Conservation (phyloP, 2,329 filamentous ascomycete genomes). For the Xylaria sp. region DNA sequence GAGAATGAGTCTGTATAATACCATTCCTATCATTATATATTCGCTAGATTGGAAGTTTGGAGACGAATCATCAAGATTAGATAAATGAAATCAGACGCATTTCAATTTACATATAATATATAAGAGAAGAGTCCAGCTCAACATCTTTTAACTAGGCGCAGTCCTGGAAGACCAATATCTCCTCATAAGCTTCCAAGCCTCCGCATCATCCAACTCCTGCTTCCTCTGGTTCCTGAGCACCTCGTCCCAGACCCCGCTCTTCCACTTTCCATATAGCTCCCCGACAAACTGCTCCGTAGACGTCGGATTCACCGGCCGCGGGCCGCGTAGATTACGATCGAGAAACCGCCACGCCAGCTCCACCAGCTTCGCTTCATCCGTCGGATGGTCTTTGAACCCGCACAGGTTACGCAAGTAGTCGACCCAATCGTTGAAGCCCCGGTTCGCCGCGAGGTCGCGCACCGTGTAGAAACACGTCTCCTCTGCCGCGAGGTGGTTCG, state of each 20-base stretch:
- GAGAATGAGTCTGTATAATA: too few species aligned
- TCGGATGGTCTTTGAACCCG: constrained; percentile 35
- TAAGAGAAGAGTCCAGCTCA: neutral
- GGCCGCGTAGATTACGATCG: constrained; percentile 43
- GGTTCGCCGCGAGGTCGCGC: constrained; percentile 32
- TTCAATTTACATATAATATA: too few species aligned
- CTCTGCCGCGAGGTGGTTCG: constrained; percentile 34
- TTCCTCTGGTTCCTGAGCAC: constrained; percentile 36
- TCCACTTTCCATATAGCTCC: constrained; percentile 36
- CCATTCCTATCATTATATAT: too few species aligned
- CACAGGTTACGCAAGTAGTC: constrained; percentile 38
- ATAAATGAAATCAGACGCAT: too few species aligned
- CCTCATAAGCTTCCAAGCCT: constrained; percentile 41
- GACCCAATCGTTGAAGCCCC: constrained; percentile 44
- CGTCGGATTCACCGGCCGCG: constrained; percentile 33
- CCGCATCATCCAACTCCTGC: constrained; percentile 39
- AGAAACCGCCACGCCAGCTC: constrained; percentile 48
- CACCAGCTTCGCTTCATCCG: constrained; percentile 43
- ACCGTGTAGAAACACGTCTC: constrained; percentile 46
- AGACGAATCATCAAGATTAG: too few species aligned
- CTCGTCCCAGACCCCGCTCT: constrained; percentile 37
- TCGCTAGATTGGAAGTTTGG: too few species aligned
- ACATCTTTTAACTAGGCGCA: constrained; percentile 15
- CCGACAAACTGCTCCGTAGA: constrained; percentile 40
- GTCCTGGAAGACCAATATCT: constrained; percentile 41